A percentile compares a stretch with the other conserved stretches of the same genome.
These are phyloP conservation scores for Cicer arietinum DNA, from an alignment of 306 rosid genomes.

Conservation along the genomic window DNA sequence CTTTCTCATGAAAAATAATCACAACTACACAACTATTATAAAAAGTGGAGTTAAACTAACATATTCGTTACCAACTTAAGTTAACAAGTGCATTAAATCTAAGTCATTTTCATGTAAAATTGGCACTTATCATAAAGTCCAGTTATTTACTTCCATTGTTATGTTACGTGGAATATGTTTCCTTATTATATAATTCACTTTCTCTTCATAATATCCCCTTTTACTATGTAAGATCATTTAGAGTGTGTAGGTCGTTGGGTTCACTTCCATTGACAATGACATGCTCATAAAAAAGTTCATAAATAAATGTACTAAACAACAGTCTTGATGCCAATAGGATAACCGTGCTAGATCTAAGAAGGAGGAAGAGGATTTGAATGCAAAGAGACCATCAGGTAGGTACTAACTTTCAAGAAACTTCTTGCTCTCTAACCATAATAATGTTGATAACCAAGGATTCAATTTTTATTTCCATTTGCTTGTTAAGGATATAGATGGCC, in stretches of 20 bases:
- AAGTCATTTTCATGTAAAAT: too few relatives aligned
- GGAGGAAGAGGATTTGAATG: slow-evolving; percentile 73
- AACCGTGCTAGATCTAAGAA: slow-evolving; percentile 62
- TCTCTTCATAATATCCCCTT: not conserved
- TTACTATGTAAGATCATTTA: not conserved
- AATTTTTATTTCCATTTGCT: slow-evolving; percentile 26
- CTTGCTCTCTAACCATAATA: not conserved
- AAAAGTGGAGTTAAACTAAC: too few relatives aligned
- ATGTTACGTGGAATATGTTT: not conserved
- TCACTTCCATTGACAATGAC: not conserved
- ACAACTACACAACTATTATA: too few relatives aligned
- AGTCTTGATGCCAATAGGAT: slow-evolving; percentile 57
- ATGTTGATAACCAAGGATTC: not conserved
- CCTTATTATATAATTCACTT: not conserved
- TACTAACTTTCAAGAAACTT: not conserved
- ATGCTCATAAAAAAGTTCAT: not conserved
- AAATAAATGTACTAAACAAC: slow-evolving; percentile 5
- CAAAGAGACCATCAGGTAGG: slow-evolving; percentile 70
- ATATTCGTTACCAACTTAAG: too few relatives aligned
- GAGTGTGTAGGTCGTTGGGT: not conserved
- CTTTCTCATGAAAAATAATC: too few relatives aligned
- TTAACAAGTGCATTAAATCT: too few relatives aligned
- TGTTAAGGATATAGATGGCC: slow-evolving; percentile 64
- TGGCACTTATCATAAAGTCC: too few relatives aligned
- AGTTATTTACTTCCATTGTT: not conserved